A percentile compares a stretch with the other conserved stretches of the same genome.
phyloP scores from a whole-genome alignment of 805 yeast genomes.

The Teunomyces atbi region DNA sequence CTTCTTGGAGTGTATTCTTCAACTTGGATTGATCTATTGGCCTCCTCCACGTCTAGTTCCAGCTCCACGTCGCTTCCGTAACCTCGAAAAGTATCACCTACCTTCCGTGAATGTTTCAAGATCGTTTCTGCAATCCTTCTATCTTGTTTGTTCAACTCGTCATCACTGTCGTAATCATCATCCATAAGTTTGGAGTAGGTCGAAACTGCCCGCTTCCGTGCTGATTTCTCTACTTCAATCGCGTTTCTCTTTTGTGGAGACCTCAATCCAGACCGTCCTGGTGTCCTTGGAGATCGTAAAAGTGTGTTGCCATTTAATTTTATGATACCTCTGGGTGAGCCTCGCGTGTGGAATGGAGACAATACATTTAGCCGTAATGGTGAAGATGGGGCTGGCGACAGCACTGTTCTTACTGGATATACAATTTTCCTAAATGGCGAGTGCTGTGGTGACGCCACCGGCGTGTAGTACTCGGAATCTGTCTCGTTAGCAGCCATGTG shows the following conservation, averaged over 20 bases:
- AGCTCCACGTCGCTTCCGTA: constrained; percentile 24
- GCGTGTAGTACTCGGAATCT: constrained; percentile 3
- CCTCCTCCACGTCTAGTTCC: constrained; percentile 18
- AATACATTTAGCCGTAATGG: not conserved
- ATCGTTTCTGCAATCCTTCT: constrained; percentile 43
- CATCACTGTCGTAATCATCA: constrained; percentile 33
- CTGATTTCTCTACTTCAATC: constrained; percentile 44
- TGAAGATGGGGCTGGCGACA: constrained; percentile 1
- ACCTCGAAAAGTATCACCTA: constrained; percentile 6
- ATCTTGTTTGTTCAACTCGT: constrained; percentile 39
- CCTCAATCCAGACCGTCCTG: constrained; percentile 47
- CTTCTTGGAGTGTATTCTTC: constrained; percentile 5
- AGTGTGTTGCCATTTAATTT: constrained; percentile 14
- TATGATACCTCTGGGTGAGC: constrained; percentile 25
- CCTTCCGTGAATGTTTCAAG: constrained; percentile 21
- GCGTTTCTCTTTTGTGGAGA: constrained; percentile 42
- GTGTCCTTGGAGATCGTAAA: constrained; percentile 30
- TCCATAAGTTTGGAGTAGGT: constrained; percentile 30
- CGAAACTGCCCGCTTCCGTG: constrained; percentile 47
- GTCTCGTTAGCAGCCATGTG: not conserved
- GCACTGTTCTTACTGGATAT: not conserved
- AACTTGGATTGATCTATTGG: constrained; percentile 1
- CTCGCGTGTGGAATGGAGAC: constrained; percentile 28
- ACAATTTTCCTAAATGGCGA: constrained; percentile 1
- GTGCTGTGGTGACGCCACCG: not conserved